These are phyloP conservation scores for Psilocybe mexicana DNA, from an alignment of 1,284 basidiomycete genomes.

Conservation along the genomic window DNA sequence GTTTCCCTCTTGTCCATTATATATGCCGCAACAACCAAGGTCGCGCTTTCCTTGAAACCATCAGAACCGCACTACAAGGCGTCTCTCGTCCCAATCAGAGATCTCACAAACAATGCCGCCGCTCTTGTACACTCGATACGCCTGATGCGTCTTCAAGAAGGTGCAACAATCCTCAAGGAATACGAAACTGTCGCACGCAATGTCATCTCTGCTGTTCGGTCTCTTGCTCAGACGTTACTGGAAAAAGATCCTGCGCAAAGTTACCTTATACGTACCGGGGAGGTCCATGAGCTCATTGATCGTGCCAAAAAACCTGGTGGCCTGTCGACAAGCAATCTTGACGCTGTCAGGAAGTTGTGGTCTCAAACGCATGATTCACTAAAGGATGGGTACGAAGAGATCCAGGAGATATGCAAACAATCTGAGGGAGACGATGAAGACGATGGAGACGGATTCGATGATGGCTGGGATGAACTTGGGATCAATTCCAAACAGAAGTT, in stretches of 20 bases:
- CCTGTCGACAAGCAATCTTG: slow-evolving; percentile 57
- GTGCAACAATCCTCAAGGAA: slow-evolving; percentile 54
- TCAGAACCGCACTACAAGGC: slow-evolving; percentile 57
- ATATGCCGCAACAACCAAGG: slow-evolving; percentile 62
- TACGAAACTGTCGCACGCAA: slow-evolving; percentile 42
- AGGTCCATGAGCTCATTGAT: slow-evolving; percentile 66
- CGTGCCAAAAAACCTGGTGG: slow-evolving; percentile 45
- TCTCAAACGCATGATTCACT: slow-evolving; percentile 56
- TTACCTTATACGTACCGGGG: slow-evolving; percentile 62
- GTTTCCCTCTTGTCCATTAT: slow-evolving; percentile 61
- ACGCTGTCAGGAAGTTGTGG: slow-evolving; percentile 62
- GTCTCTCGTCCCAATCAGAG: slow-evolving; percentile 54
- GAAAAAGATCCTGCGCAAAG: slow-evolving; percentile 29
- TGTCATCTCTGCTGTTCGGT: slow-evolving; percentile 39
- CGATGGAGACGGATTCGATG: slow-evolving; percentile 38
- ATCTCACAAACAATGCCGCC: slow-evolving; percentile 53
- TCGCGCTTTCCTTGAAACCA: slow-evolving; percentile 66
- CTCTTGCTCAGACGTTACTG: slow-evolving; percentile 37
- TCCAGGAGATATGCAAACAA: slow-evolving; percentile 54
- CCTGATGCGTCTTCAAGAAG: slow-evolving; percentile 53
- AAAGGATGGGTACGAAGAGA: slow-evolving; percentile 61
- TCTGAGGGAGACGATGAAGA: slow-evolving; percentile 29
- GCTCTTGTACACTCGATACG: slow-evolving; percentile 59
- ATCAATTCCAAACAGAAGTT: slow-evolving; percentile 42
- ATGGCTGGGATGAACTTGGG: slow-evolving; percentile 71